These are phyloP conservation scores for Phellopilus nigrolimitatus DNA, from an alignment of 1,284 basidiomycete genomes.

Conservation along the genomic window DNA sequence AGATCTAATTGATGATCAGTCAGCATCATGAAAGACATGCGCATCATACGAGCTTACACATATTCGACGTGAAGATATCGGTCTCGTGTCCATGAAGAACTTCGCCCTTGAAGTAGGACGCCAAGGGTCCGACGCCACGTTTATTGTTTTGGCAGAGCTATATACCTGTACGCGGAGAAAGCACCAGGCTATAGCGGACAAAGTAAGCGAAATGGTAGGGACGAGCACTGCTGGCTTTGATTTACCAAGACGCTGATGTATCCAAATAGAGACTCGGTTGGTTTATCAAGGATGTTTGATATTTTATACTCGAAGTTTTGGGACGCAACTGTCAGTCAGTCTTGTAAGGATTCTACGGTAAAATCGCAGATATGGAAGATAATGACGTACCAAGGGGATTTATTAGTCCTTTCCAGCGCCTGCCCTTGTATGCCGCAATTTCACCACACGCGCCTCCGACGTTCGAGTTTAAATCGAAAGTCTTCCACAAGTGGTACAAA, in stretches of 20 bases:
- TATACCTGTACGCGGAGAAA: conserved; percentile 91
- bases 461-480: conserved; percentile 89
- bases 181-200: conserved; percentile 70
- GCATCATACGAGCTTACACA: conserved; percentile 53
- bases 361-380: too few relatives aligned
- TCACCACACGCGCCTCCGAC: conserved; percentile 95
- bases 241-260: conserved; percentile 81
- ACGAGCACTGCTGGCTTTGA: conserved; percentile 9
- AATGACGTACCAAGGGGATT: conserved; percentile 73
- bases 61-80: conserved; percentile 92
- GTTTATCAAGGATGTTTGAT: conserved; percentile 92
- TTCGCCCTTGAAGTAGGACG: conserved; percentile 97
- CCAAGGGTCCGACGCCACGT: conserved; percentile 81
- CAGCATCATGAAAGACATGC: conserved; percentile 9
- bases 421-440: conserved; percentile 90
- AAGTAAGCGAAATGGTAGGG: neutral
- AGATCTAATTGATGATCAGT: conserved; percentile 47
- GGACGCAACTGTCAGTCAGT: conserved; percentile 63
- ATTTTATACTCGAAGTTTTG: conserved; percentile 96
- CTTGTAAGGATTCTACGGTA: neutral
- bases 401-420: conserved; percentile 72
- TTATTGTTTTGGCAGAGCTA: conserved; percentile 88
- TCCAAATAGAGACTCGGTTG: conserved; percentile 89
- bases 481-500: conserved; percentile 93
- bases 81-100: conserved; percentile 86